phyloP scores from a whole-genome alignment of 371 early-diverging fungal genomes.

The Mucor indicus region DNA sequence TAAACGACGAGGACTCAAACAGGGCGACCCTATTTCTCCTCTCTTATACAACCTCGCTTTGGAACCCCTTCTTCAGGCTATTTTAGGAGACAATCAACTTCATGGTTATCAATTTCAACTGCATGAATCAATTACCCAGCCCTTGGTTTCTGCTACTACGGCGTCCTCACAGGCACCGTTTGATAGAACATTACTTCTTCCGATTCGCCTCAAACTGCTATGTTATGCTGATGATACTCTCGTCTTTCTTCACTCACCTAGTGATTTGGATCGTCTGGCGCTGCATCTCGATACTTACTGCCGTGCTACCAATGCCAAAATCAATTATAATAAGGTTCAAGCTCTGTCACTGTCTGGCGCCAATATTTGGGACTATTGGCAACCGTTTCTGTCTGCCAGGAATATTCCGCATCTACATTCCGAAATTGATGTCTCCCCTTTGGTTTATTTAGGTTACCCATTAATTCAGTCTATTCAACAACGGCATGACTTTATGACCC shows the following conservation, averaged over 20 bases:
- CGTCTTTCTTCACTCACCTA: constrained; percentile 2
- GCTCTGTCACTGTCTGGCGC: constrained; percentile 18
- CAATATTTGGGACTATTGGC: background rate
- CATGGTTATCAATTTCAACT: background rate
- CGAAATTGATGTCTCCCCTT: background rate
- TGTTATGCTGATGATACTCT: constrained; percentile 12
- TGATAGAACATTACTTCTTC: background rate
- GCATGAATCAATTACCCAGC: background rate
- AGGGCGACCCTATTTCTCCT: constrained; percentile 16
- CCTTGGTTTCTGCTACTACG: too few species aligned
- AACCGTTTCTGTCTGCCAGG: background rate
- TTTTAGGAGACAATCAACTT: background rate
- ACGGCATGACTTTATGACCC: constrained; percentile 7
- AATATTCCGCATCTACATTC: constrained; percentile 15
- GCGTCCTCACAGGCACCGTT: background rate
- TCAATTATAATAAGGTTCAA: constrained; percentile 20
- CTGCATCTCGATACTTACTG: constrained; percentile 7
- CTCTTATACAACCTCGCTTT: constrained; percentile 19
- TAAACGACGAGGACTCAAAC: constrained; percentile 5
- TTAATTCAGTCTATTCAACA: constrained; percentile 6
- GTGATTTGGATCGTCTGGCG: constrained; percentile 4
- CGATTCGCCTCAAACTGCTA: constrained; percentile 5
- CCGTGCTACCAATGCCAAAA: constrained; percentile 13
- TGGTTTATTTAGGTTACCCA: constrained; percentile 22
- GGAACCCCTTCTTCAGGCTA: constrained; percentile 6